Percentiles rank a stretch among this genome's conserved stretches.
These are phyloP conservation scores for Emydomyces testavorans DNA, from an alignment of 2,329 filamentous ascomycete species.

Conservation along the genomic window DNA sequence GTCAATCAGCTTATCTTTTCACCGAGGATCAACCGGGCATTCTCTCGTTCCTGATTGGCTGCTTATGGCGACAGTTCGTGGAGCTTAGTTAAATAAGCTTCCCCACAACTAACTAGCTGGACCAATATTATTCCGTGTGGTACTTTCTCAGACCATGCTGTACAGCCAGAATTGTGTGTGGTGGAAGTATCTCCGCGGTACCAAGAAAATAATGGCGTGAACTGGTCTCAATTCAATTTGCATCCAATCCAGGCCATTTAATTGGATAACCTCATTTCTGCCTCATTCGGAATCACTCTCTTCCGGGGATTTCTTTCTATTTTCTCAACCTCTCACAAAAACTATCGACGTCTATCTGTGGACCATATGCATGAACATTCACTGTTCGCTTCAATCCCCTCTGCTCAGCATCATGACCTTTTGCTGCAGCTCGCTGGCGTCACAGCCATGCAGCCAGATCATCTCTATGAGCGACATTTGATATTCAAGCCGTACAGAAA, in stretches of 20 bases:
- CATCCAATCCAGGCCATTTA: background rate
- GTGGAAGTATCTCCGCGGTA: too few relatives aligned
- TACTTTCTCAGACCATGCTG: background rate
- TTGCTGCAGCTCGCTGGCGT: constrained; percentile 51
- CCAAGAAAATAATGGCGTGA: too few relatives aligned
- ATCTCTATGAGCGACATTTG: constrained; percentile 44
- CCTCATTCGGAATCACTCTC: background rate
- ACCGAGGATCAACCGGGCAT: background rate
- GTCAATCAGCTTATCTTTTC: constrained; percentile 3
- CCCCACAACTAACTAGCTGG: constrained; percentile 1
- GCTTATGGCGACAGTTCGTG: background rate
- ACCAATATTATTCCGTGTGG: background rate
- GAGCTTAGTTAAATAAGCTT: constrained; percentile 7
- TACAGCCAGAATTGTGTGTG: too few relatives aligned
- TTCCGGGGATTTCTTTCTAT: background rate
- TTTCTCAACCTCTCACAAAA: background rate
- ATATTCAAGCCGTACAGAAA: constrained; percentile 47
- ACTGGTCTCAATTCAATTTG: background rate
- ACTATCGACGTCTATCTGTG: background rate
- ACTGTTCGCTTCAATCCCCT: constrained; percentile 49
- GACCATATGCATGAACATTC: constrained; percentile 50
- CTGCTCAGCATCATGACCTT: constrained; percentile 47
- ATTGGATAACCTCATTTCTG: background rate
- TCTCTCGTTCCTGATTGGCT: background rate
- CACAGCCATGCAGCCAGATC: constrained; percentile 49